Percentiles rank a stretch among this genome's conserved stretches.
phyloP scores from a whole-genome alignment of 495 filamentous ascomycete species.

The Aspergillus bertholletiae region DNA sequence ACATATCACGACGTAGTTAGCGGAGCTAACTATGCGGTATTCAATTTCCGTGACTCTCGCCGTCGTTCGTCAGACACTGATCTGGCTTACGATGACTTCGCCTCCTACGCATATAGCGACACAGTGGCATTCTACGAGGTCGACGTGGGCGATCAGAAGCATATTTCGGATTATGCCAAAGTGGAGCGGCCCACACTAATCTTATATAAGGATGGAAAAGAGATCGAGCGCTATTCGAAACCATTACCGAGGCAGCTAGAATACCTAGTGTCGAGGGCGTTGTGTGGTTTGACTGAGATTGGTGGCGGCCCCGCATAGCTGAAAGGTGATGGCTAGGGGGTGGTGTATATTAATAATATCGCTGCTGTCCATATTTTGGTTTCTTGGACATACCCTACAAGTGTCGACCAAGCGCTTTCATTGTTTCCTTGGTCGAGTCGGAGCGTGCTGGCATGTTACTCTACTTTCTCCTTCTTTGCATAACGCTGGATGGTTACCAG shows the following conservation, averaged over 20 bases:
- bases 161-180: background rate
- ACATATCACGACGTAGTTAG: background rate
- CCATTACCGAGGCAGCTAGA: background rate
- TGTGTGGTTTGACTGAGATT: background rate
- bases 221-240: background rate
- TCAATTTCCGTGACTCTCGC: background rate
- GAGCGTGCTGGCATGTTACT: too few relatives aligned
- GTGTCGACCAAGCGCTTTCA: too few relatives aligned
- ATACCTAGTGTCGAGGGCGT: background rate
- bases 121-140: background rate
- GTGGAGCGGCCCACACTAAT: background rate
- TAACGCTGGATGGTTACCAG: too few relatives aligned
- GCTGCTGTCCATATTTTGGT: too few relatives aligned
- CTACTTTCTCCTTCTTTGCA: too few relatives aligned
- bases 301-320: background rate
- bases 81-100: background rate
- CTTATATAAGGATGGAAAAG: background rate
- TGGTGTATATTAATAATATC: too few relatives aligned
- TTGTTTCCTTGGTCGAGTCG: too few relatives aligned
- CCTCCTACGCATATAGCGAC: background rate
- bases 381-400: too few relatives aligned
- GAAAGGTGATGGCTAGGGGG: too few relatives aligned
- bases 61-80: background rate
- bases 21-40: background rate
- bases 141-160: background rate